Evolutionary conservation across 2,329 filamentous ascomycete genomes (phyloP), one percentile per base, ranked within the genome.

Genomic region (Cercospora sp.): DNA sequence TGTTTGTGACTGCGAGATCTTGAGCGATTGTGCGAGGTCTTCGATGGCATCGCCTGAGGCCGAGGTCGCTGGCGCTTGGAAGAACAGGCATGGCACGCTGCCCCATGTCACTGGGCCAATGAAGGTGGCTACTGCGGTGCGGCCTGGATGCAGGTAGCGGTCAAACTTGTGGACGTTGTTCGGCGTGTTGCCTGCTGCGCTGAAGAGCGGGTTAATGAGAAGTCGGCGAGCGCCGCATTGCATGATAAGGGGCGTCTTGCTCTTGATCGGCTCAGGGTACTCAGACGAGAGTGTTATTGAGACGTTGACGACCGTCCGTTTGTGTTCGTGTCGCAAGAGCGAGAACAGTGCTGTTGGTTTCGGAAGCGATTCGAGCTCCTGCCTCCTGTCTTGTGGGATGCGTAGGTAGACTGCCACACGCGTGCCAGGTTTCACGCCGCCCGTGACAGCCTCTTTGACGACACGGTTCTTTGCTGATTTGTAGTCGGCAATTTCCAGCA

Each of bases 101-200:
- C 95, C 95, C 94, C 95, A 99, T 2, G 91, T 95, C 7, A 98
- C 82, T 1, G 95, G 95, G 0, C 91, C 95, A 74, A 94, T 90
- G 79, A 97, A 97, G 10, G 90, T 91, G 7, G 94, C 95, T 26
- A 98, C 90, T 3, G 92, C 92, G 8, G 92, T 94, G 73, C 93
- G 90, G 3, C 95, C 95, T 0, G 95, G 94, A 79, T 98, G 93
- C 5, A 98, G 82, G 82, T 88, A 99, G 31, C 94, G 90, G 80
- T 93, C 91, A 81, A 93, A 98, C 80, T 99, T 99, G 86, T 98
- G 94, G 13, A 99, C 94, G 77, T 99, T 91, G 82, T 98, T 98
- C 59, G 93, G 92, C 0, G 94, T 97, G 77, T 90, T 93, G 66
- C 94, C 94, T n/a, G 88, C 85, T 77, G 92, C 88, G 0, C 94